Percentiles rank a stretch among this genome's conserved stretches.
Conservation (phyloP, 2,329 filamentous ascomycete species). For the Coniochaeta hoffmannii region DNA sequence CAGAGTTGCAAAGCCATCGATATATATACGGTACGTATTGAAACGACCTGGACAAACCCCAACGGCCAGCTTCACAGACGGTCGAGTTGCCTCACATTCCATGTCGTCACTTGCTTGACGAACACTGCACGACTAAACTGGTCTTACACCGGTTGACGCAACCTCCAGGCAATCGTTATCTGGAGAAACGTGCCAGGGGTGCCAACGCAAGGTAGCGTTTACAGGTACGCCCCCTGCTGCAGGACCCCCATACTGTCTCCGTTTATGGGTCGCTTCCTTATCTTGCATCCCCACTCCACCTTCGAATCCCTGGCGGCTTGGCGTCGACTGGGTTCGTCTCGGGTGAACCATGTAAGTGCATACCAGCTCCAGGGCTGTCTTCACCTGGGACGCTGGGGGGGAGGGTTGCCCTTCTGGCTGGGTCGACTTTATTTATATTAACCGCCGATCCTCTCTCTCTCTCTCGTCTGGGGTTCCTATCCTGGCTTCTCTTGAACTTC, state of each 20-base stretch:
- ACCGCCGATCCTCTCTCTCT: not conserved
- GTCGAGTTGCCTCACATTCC: no score
- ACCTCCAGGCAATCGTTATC: not conserved
- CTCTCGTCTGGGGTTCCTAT: not conserved
- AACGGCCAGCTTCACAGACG: no score
- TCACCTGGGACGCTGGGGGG: not conserved
- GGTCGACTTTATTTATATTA: slow-evolving; percentile 1
- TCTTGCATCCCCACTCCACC: not conserved
- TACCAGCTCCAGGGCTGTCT: not conserved
- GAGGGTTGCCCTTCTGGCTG: not conserved
- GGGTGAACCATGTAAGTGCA: slow-evolving; percentile 1
- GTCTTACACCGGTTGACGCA: no score
- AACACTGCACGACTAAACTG: no score
- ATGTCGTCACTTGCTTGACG: no score
- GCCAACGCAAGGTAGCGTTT: not conserved
- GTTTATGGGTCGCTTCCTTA: slow-evolving; percentile 1
- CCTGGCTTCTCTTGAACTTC: not conserved
- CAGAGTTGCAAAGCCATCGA: no score
- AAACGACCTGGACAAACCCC: no score
- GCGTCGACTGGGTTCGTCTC: not conserved
- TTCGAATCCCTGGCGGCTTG: not conserved
- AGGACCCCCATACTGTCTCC: not conserved
- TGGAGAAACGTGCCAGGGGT: not conserved
- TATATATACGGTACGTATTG: no score
- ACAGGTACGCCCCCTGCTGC: not conserved